Evolutionary conservation across 805 yeast species (phyloP).

Genomic region (Cyberlindnera subsufficiens): DNA sequence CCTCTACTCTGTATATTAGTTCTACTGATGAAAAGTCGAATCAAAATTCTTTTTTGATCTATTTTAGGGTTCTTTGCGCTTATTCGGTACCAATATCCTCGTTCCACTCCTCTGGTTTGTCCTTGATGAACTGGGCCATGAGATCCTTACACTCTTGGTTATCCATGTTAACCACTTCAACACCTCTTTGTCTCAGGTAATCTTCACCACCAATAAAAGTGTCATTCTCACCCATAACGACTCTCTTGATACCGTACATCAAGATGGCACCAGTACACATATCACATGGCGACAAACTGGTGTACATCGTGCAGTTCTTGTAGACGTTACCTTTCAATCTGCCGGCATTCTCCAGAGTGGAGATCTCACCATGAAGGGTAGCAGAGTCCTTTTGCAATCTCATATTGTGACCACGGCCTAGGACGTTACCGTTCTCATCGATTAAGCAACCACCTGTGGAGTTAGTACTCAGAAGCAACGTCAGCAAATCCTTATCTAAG

Average conservation of each 20-base stretch:
- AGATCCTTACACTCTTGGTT: constrained; percentile 58
- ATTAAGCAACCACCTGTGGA: constrained; percentile 62
- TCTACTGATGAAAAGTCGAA: neutral
- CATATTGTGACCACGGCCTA: constrained; percentile 88
- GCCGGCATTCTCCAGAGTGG: constrained; percentile 87
- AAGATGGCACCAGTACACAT: constrained; percentile 95
- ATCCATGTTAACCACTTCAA: constrained; percentile 60
- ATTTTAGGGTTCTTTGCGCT: constrained; percentile 3
- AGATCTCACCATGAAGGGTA: constrained; percentile 87
- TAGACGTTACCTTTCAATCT: constrained; percentile 75
- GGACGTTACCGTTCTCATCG: constrained; percentile 67
- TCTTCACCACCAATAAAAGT: constrained; percentile 84
- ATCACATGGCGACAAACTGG: constrained; percentile 87
- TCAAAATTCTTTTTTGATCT: no score
- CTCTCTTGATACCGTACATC: constrained; percentile 81
- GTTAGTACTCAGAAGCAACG: neutral
- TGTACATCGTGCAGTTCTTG: constrained; percentile 79
- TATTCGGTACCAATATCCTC: constrained; percentile 64
- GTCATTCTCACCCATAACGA: constrained; percentile 84
- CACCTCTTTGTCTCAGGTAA: constrained; percentile 58
- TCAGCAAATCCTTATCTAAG: neutral
- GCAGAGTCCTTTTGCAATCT: constrained; percentile 82
- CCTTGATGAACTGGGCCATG: constrained; percentile 74
- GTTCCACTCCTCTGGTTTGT: constrained; percentile 72
- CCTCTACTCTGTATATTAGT: neutral